phyloP scores from a whole-genome alignment of 352 stramenopile genomes.

The Phytophthora pluvialis region DNA sequence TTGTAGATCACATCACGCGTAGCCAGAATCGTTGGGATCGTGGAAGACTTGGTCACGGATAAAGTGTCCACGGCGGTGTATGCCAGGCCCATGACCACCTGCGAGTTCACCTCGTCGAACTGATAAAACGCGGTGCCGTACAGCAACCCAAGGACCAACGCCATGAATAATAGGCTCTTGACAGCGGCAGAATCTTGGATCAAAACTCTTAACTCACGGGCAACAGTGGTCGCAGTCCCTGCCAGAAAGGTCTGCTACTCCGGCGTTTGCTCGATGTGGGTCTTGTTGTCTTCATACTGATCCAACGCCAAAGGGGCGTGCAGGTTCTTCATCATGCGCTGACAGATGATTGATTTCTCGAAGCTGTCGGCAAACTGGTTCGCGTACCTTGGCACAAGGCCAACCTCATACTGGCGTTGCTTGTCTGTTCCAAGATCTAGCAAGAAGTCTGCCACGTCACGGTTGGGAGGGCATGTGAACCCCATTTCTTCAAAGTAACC shows the following conservation, averaged over 20 bases:
- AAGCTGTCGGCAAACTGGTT: slow-evolving; percentile 35
- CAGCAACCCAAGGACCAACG: slow-evolving; percentile 25
- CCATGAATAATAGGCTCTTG: slow-evolving; percentile 30
- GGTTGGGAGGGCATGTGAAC: slow-evolving; percentile 46
- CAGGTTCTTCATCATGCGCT: slow-evolving; percentile 27
- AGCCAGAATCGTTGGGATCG: slow-evolving; percentile 75
- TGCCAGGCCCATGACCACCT: slow-evolving; percentile 50
- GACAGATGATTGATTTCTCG: slow-evolving; percentile 26
- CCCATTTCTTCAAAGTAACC: slow-evolving; percentile 82
- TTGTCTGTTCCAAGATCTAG: slow-evolving; percentile 42
- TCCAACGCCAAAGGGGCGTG: slow-evolving; percentile 3
- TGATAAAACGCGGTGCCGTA: slow-evolving; percentile 32
- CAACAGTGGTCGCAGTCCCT: slow-evolving; percentile 11
- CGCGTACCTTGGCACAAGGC: slow-evolving; percentile 1
- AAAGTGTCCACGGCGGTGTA: slow-evolving; percentile 85
- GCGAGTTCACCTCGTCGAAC: slow-evolving; percentile 24
- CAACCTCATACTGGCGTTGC: slow-evolving; percentile 38
- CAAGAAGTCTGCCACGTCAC: slow-evolving; percentile 52
- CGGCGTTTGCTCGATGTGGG: slow-evolving; percentile 28
- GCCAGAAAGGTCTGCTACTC: slow-evolving; percentile 32
- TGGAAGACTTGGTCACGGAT: slow-evolving; percentile 67
- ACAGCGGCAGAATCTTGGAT: slow-evolving; percentile 33
- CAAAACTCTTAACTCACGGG: slow-evolving; percentile 36
- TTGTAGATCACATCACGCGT: slow-evolving; percentile 82
- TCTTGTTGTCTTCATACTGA: slow-evolving; percentile 13